Base-by-base conservation (phyloP, 129 eudicot genomes). In the Pulicaria dysenterica region DNA sequence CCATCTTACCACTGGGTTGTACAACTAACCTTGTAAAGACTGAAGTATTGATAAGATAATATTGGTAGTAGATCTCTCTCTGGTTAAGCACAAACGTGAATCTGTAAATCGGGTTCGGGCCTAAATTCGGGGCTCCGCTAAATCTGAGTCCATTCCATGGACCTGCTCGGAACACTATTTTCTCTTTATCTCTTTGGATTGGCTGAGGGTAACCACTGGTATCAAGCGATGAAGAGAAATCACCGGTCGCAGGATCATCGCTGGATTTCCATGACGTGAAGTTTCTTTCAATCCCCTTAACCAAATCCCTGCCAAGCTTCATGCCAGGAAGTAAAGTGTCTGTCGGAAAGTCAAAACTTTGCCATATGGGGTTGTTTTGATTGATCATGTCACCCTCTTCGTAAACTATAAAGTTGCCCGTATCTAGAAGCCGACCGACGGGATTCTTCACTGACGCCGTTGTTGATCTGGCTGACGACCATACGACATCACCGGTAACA, bases 111-210 rank as follows among this genome's bases (percentile, higher is more conserved):
- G 36, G 53, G 78, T 48, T 79, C 36, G 12, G 72, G 37, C 36
- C 63, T 44, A 78, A 49, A 70, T 37, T n/a, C n/a, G 49, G 64
- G 47, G 8, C 17, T 16, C 82, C 82, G 14, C 70, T 46, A 40
- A 73, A 73, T 48, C 60, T 58, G 48, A 79, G 47, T 3, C 83
- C 79, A 38, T 65, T 69, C 69, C 79, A 79, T 58, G 83, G 83
- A 46, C 83, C 83, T 14, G 42, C 69, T 8, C 83, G 54, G 70
- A 73, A 79, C n/a, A 3, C 38, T 48, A 61, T 34, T 2, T 15
- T 12, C 17, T 8, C 42, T 39, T 61, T 19, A 6, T 72, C 62
- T 8, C 13, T 54, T 64, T 64, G 3, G 36, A 55, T 51, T 3
- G 55, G 15, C 39, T 70, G 77, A 17, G 82, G 82, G 44, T 53